These are phyloP conservation scores for Diversispora epigaea DNA, from an alignment of 192 early-diverging fungal species.

Conservation along the genomic window DNA sequence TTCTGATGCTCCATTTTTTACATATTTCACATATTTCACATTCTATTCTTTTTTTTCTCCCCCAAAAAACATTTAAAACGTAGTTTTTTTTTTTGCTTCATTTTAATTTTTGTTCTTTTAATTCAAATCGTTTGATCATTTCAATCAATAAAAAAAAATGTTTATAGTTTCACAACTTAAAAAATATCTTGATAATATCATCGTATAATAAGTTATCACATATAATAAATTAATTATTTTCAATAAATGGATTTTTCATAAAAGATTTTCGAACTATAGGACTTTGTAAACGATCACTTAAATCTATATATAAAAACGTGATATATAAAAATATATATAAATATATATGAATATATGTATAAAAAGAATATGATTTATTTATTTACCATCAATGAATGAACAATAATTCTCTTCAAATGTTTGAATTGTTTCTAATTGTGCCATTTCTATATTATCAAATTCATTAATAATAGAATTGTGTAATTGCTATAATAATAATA, in stretches of 20 bases:
- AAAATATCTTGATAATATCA: no score
- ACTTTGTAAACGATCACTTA: neutral
- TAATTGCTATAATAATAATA: neutral
- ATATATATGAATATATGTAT: neutral
- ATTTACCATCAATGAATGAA: slow-evolving; percentile 19
- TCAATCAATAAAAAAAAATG: no score
- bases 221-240: no score
- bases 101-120: no score
- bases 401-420: slow-evolving; percentile 3
- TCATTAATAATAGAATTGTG: slow-evolving; percentile 11
- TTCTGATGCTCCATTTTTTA: no score
- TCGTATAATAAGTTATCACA: no score
- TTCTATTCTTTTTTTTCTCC: no score
- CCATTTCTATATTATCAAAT: neutral
- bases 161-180: no score
- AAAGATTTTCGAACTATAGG: neutral
- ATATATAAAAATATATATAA: neutral
- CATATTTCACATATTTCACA: no score
- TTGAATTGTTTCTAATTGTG: slow-evolving; percentile 16
- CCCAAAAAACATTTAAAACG: no score
- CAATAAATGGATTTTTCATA: slow-evolving; percentile 1
- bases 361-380: neutral
- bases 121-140: no score
- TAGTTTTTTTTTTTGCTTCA: no score
- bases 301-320: neutral